A percentile compares a stretch with the other conserved stretches of the same genome.
Conservation (phyloP, 73 alveolate genomes). For the Chromera velia region DNA sequence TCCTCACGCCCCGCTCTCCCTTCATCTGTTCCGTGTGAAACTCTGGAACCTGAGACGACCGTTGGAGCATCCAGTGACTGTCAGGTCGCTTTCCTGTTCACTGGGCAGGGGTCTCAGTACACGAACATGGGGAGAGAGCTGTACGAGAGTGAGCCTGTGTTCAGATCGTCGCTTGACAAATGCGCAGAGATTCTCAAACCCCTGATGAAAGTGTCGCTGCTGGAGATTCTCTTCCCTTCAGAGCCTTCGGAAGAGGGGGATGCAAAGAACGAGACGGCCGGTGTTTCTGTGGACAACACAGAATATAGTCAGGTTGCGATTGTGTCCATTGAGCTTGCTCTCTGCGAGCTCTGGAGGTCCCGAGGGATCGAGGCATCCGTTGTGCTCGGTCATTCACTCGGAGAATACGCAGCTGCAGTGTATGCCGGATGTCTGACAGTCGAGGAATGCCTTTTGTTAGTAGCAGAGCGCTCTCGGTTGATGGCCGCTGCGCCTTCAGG, state of each 20-base stretch:
- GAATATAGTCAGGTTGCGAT: no score
- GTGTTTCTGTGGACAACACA: no score
- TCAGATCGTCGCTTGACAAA: background rate
- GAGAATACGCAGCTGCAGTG: constrained; percentile 5
- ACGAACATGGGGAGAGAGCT: background rate
- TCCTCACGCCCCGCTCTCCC: no score
- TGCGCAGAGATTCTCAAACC: background rate
- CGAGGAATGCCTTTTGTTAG: background rate
- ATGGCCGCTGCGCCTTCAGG: no score
- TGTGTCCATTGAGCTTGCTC: no score
- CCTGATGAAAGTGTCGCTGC: background rate
- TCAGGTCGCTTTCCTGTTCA: constrained; percentile 1
- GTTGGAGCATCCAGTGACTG: background rate
- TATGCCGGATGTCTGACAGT: background rate
- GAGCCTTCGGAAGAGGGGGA: no score
- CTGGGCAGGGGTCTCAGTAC: background rate
- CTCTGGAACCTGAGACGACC: no score
- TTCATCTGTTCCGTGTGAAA: no score
- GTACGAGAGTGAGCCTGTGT: background rate
- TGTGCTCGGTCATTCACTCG: constrained; percentile 11
- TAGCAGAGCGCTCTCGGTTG: background rate
- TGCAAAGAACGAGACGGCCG: no score
- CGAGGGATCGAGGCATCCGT: background rate
- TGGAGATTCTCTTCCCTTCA: no score
- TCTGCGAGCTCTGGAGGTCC: no score